Base-by-base conservation (phyloP, 1,139 yeast species). In the Wickerhamomyces sp. region DNA sequence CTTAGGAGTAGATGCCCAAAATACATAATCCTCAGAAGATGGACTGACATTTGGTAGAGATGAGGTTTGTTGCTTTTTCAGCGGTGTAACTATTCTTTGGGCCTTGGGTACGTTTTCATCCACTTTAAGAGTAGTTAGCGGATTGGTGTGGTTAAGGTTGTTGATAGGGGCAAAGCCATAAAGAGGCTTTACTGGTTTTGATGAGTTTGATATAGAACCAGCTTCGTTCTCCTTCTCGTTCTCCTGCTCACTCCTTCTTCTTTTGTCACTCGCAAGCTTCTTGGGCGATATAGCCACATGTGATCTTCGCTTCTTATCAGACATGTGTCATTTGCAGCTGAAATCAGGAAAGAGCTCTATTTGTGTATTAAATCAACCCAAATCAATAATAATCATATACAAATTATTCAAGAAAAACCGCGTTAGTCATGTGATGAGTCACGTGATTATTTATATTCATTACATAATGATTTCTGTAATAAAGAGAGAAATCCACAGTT, bases 1-100 rank as follows among this genome's bases (percentile, higher is more conserved):
- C 13, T 44, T 43, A 18, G 56, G 56, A 17, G 58, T 52, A 6
- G 54, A 53, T 6, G 44, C 54, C 58, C 58, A 54, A 36, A 41
- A 51, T 15, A 54, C 51, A 42, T 45, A 53, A 30, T 54, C 58
- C 28, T 52, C 55, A 8, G 58, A 54, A 28, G 54, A 44, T 7
- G 41, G 46, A 10, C 42, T 35, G 7, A 45, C 50, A 14, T 37
- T 38, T 7, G 22, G 15, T 7, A 40, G 43, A 36, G 17, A 26
- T 36, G 17, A 8, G 10, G 15, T 9, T 8, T 9, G 5, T 13
- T 24, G 27, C 13, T 12, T 13, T 24, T 24, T 12, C n/a, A 7
- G 13, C 6, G 8, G 27, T 5, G 27, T 21, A 7, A 21, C 24
- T 21, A 10, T 21, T 10, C 24, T 21, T 24, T 17, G 25, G 5